These are phyloP conservation scores for Papilionanthe hybrid DNA, from an alignment of 116 monocot genomes.

Conservation along the genomic window DNA sequence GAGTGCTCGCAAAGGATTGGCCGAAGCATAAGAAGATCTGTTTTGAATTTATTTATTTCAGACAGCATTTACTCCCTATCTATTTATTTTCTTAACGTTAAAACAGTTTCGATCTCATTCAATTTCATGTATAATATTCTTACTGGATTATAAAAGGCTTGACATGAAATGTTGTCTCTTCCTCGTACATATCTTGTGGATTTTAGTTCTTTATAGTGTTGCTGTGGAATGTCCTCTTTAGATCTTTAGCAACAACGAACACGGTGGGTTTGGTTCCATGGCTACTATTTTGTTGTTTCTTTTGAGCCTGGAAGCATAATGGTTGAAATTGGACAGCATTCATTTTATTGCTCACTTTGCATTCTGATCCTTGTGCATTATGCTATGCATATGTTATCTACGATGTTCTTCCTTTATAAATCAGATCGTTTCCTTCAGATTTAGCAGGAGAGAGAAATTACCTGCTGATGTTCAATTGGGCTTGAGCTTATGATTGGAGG, in stretches of 20 bases:
- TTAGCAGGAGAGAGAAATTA: too few species aligned
- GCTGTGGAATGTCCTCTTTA: neutral
- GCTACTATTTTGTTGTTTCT: neutral
- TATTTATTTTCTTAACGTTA: neutral
- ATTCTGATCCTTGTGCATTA: too few species aligned
- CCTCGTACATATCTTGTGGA: neutral
- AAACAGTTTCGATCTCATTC: neutral
- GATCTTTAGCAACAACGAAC: neutral
- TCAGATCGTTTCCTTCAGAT: too few species aligned
- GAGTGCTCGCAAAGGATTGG: neutral
- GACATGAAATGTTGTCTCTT: neutral
- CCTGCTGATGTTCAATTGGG: too few species aligned
- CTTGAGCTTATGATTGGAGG: too few species aligned
- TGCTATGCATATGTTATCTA: too few species aligned
- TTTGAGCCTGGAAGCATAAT: neutral
- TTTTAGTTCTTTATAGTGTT: neutral
- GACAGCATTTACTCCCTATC: neutral
- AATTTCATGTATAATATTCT: neutral
- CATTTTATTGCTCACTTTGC: too few species aligned
- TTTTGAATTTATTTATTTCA: neutral
- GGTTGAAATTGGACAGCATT: too few species aligned
- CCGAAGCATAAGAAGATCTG: neutral
- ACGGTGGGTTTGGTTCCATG: neutral
- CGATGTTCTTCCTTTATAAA: too few species aligned
- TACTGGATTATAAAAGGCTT: neutral